Percentiles rank a stretch among this genome's conserved stretches.
phyloP scores from a whole-genome alignment of 768 basidiomycete species.

The Candolleomyces efflorescens region DNA sequence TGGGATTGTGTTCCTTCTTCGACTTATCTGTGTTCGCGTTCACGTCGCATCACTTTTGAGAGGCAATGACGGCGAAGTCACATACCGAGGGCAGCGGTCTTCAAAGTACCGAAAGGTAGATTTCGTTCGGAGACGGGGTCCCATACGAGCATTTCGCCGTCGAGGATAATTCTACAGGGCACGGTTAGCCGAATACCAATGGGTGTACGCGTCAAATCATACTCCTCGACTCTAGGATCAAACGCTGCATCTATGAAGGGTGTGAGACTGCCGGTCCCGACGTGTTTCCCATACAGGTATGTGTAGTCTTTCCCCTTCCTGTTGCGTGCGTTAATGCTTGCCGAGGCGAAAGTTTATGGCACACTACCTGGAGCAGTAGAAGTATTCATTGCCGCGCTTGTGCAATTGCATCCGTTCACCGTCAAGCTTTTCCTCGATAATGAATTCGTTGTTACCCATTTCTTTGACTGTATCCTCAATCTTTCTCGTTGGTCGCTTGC shows the following conservation, averaged over 20 bases:
- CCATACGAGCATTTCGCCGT: conserved; percentile 99
- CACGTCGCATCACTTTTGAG: neutral
- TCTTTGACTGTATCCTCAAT: conserved; percentile 82
- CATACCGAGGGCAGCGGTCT: conserved; percentile 85
- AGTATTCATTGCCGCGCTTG: conserved; percentile 86
- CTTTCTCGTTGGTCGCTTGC: conserved; percentile 78
- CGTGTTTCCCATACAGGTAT: conserved; percentile 83
- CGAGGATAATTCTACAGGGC: conserved; percentile 73
- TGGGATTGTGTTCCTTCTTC: conserved; percentile 65
- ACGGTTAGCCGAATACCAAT: conserved; percentile 1
- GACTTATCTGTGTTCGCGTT: conserved; percentile 50
- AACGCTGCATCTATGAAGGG: conserved; percentile 80
- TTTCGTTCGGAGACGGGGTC: conserved; percentile 87
- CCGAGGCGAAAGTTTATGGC: neutral
- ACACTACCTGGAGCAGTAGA: conserved; percentile 81
- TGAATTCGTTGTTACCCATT: conserved; percentile 75
- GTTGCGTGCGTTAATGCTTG: neutral
- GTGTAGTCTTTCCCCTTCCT: conserved; percentile 93
- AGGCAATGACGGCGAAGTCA: conserved; percentile 1
- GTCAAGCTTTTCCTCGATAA: conserved; percentile 97
- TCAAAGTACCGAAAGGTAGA: conserved; percentile 89
- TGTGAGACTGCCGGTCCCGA: conserved; percentile 83
- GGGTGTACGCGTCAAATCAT: conserved; percentile 21
- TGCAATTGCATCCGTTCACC: conserved; percentile 97
- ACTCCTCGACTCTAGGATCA: conserved; percentile 77